Conservation (phyloP, 306 rosid species). For the Quercus glauca region DNA sequence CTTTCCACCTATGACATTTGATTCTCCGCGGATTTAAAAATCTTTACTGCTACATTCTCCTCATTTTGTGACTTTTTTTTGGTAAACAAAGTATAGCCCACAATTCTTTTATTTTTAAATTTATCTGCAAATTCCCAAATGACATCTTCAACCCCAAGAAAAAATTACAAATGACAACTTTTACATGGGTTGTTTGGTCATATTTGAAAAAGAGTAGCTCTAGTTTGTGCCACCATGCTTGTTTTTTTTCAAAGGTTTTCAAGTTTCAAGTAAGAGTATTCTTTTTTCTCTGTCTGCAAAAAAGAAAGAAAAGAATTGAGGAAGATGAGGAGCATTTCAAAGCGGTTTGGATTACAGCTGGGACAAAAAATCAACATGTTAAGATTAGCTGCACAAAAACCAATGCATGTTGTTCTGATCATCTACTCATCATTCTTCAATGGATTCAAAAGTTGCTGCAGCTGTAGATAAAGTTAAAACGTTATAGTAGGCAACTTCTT, state of each 20-base stretch:
- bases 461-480: conserved; percentile 49
- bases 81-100: conserved; percentile 29
- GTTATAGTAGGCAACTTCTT: conserved; percentile 37
- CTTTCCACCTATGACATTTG: conserved; percentile 48
- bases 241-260: conserved; percentile 49
- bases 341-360: conserved; percentile 41
- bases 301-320: conserved; percentile 22
- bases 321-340: conserved; percentile 14
- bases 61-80: conserved; percentile 22
- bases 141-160: conserved; percentile 12
- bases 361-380: conserved; percentile 33
- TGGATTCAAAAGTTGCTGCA: conserved; percentile 46
- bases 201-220: conserved; percentile 6
- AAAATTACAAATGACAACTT: conserved; percentile 2
- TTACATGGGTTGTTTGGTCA: conserved; percentile 32
- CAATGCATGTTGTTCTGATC: conserved; percentile 42
- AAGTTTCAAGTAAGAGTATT: conserved; percentile 27
- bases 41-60: conserved; percentile 26
- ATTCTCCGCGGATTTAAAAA: conserved; percentile 28
- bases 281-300: conserved; percentile 26
- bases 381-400: conserved; percentile 40
- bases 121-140: conserved; percentile 15
- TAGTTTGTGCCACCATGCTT: conserved; percentile 38
- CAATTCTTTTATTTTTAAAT: background rate
- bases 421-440: conserved; percentile 64